Evolutionary conservation across 1,284 basidiomycete genomes (phyloP), one percentile per base, ranked within the genome.

Genomic region (Mycocalia duriaeana): DNA sequence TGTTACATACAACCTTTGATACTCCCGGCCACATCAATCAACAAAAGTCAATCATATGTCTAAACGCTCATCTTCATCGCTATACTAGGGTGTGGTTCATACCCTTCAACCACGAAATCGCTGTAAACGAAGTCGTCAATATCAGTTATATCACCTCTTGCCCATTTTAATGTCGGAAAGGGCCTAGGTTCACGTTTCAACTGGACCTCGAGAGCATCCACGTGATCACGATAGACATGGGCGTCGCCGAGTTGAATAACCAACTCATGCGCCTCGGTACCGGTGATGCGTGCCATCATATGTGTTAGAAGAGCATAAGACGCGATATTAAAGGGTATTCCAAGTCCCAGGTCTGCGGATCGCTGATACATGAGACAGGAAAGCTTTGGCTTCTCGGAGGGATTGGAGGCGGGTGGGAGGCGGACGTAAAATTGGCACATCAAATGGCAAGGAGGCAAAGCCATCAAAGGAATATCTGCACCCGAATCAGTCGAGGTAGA

Each of bases 341-440:
- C 95, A 31, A 99, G 87, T 0, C 95, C 95, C 5, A 98, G 79
- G 63, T 99, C 95, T 38, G 94, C 95, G 5, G 94, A 97, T 37
- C 96, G 90, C 65, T 99, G 95, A 72, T 90, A 98, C 93, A 99
- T 96, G 45, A 98, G 78, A 65, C 94, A 98, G 13, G 89, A 93
- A 28, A 99, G 83, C 53, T 80, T 81, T 1, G 87, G 88, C 53
- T 82, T 84, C 4, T 69, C 61, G 1, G 63, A 63, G n/a, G 72
- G 66, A 5, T 79, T 68, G 0, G 62, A 51, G 11, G 71, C 57
- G 7, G 78, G 67, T 0, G 91, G 85, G 25, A 94, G 81, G 57
- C 91, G 88, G 28, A 99, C 95, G 72, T 92, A 98, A 77, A 99
- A 99, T 63, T 99, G 95, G 70, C 93, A 96, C 65, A 99, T 87